Conservation (phyloP, 2,329 filamentous ascomycete genomes). For the Blastomyces parvus region DNA sequence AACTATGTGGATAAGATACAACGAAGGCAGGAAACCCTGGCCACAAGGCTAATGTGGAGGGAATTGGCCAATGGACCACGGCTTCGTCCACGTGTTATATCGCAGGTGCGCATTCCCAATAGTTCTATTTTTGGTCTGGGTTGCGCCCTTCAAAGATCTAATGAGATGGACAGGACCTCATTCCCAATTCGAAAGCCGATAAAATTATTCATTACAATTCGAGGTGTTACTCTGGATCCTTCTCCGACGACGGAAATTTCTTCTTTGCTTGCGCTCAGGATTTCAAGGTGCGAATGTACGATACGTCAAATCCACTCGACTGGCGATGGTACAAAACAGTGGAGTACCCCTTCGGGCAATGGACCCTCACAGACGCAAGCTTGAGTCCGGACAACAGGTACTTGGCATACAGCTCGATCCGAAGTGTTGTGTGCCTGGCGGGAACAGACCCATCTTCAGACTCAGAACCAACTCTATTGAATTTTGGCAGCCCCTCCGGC, state of each 20-base stretch:
- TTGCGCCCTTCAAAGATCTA: background rate
- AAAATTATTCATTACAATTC: slow-evolving; percentile 79
- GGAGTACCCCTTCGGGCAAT: slow-evolving; percentile 73
- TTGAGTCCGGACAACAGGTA: slow-evolving; percentile 85
- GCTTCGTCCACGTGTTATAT: slow-evolving; percentile 57
- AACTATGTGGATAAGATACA: slow-evolving; percentile 40
- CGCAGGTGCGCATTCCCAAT: slow-evolving; percentile 45
- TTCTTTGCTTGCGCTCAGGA: slow-evolving; percentile 90
- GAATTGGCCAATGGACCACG: slow-evolving; percentile 61
- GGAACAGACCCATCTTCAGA: slow-evolving; percentile 75
- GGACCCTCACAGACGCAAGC: slow-evolving; percentile 92
- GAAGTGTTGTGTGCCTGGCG: slow-evolving; percentile 72
- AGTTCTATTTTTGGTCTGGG: slow-evolving; percentile 5
- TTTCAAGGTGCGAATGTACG: slow-evolving; percentile 93
- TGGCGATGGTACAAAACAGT: slow-evolving; percentile 96
- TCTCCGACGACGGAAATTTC: slow-evolving; percentile 94
- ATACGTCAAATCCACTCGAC: slow-evolving; percentile 87
- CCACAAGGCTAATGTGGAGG: slow-evolving; percentile 64
- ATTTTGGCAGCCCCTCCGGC: slow-evolving; percentile 51
- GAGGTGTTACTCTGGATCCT: slow-evolving; percentile 89
- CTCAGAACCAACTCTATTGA: slow-evolving; percentile 69
- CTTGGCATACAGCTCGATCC: slow-evolving; percentile 84
- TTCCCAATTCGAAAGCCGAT: slow-evolving; percentile 69
- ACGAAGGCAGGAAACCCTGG: slow-evolving; percentile 53
- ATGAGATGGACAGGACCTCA: slow-evolving; percentile 48